A percentile compares a stretch with the other conserved stretches of the same genome.
These are phyloP conservation scores for Psophocarpus tetragonolobus DNA, from an alignment of 306 rosid genomes.

Conservation along the genomic window DNA sequence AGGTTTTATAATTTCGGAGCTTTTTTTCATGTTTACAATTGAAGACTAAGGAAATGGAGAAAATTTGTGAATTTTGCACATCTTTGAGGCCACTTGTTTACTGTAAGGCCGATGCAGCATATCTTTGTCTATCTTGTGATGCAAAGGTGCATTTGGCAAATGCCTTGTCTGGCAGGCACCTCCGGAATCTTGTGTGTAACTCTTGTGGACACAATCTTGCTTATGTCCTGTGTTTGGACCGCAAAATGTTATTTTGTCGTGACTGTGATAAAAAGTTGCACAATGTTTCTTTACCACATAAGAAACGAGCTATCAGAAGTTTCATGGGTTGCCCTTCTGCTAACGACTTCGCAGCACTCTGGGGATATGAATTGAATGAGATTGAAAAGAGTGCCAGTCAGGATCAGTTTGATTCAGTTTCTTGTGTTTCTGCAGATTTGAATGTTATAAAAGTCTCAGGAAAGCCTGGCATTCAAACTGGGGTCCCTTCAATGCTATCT, in stretches of 20 bases:
- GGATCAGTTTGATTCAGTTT: conserved; percentile 45
- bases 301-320: conserved; percentile 56
- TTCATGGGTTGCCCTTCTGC: conserved; percentile 84
- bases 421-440: conserved; percentile 50
- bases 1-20: conserved; percentile 13
- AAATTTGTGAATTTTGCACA: conserved; percentile 77
- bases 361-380: conserved; percentile 66
- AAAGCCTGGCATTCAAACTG: conserved; percentile 24
- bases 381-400: conserved; percentile 39
- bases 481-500: conserved; percentile 26
- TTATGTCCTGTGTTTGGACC: conserved; percentile 61
- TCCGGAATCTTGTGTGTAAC: conserved; percentile 64
- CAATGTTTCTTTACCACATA: conserved; percentile 45
- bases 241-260: conserved; percentile 64
- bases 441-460: conserved; percentile 24
- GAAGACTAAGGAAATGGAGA: conserved; percentile 60
- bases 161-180: conserved; percentile 69
- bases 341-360: conserved; percentile 68
- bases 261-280: conserved; percentile 67
- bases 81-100: conserved; percentile 71
- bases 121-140: conserved; percentile 87
- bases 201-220: conserved; percentile 57
- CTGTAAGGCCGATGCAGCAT: conserved; percentile 87
- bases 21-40: conserved; percentile 23
- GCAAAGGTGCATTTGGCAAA: conserved; percentile 89